These are phyloP conservation scores for Heliamphora exappendiculata DNA, from an alignment of 148 eudicot genomes.

Conservation along the genomic window DNA sequence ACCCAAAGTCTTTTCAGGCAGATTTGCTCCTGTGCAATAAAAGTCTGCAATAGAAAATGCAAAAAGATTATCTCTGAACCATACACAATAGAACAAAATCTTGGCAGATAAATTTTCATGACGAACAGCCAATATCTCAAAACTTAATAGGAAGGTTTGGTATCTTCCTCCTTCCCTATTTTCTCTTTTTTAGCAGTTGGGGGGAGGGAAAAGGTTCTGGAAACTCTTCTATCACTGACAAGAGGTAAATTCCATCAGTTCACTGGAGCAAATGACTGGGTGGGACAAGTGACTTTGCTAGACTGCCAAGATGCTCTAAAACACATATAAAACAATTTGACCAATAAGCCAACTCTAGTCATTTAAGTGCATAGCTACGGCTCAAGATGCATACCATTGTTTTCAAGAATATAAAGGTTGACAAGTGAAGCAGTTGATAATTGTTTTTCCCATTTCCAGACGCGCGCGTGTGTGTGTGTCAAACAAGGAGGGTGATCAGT, in stretches of 20 bases:
- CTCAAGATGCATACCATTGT: background rate
- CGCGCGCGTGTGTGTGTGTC: no score
- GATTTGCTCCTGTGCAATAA: conserved; percentile 89
- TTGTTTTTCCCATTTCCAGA: background rate
- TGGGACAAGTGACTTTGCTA: background rate
- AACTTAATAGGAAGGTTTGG: background rate
- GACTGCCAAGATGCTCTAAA: background rate
- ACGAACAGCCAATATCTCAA: background rate
- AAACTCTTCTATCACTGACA: no score
- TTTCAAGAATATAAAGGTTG: background rate
- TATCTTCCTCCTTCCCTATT: background rate
- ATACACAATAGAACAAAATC: conserved; percentile 1
- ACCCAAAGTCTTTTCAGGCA: conserved; percentile 79
- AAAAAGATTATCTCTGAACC: conserved; percentile 1
- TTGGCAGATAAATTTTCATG: background rate
- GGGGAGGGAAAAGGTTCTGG: background rate
- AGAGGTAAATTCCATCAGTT: background rate
- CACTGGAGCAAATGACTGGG: background rate
- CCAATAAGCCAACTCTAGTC: background rate
- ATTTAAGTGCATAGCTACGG: background rate
- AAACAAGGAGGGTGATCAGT: no score
- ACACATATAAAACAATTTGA: background rate
- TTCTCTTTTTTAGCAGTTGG: background rate
- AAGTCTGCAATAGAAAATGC: conserved; percentile 42
- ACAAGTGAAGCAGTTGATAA: background rate